Base-by-base conservation (phyloP, 768 basidiomycete genomes). In the Pholiota molesta region DNA sequence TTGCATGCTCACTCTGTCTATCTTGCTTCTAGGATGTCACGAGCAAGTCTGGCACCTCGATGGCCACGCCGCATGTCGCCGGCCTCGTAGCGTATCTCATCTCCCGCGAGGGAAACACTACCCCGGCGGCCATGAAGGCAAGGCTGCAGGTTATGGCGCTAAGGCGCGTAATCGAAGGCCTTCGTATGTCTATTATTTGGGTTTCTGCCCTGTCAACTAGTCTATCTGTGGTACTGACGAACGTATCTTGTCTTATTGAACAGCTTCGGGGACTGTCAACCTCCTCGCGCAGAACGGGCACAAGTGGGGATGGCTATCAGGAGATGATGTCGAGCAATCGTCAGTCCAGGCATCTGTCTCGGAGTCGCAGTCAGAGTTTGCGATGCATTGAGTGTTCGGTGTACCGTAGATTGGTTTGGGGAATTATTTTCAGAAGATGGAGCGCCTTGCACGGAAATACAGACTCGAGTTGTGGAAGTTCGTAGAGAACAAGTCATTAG, bases 21-120 rank as follows among this genome's bases (percentile, higher is more conserved):
- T 2, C 19, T n/a, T 19, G 5, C 17, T 10, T n/a, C 44, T 45
- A 45, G 44, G 44, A 66, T 19, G 69, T 64, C n/a, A 68, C 69
- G 52, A 64, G 31, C 61, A 68, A 71, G 57, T 73, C 69, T 29
- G 73, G 74, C 13, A 72, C 72, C 9, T 71, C 66, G 28, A 76
- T 74, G 76, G 71, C 79, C 53, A 73, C 78, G 29, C 77, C 80
- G 26, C 75, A 80, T 59, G 67, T 81, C 29, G 69, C 78, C 17
- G 80, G 80, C 26, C 69, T 80, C 53, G 70, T 78, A 26, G 78
- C 79, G 28, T 78, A 76, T 55, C 64, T 78, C 53, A 72, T 79
- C 45, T 60, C 65, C 44, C 59, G 70, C 13, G 64, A 72, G 31
- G 78, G 77, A 6, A 72, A 75, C 54, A 62, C 55, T 35, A 59